Conservation (phyloP, 768 basidiomycete genomes). For the Pleurotus djamor region DNA sequence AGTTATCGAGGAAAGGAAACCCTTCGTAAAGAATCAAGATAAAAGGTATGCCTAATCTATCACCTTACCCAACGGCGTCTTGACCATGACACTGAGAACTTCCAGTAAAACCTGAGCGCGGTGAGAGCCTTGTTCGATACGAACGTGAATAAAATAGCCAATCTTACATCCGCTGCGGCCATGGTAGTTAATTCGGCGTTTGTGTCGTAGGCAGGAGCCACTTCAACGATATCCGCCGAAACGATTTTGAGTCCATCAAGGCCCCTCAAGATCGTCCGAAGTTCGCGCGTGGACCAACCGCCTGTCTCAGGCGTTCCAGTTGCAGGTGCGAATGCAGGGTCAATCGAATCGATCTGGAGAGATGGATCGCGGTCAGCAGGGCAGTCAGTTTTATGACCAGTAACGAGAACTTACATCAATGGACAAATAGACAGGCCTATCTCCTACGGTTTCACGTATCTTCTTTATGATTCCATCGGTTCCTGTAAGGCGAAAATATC, state of each 20-base stretch:
- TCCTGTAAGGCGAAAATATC: slow-evolving; percentile 32
- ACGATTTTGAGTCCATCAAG: slow-evolving; percentile 75
- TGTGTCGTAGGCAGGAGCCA: slow-evolving; percentile 77
- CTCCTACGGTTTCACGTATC: slow-evolving; percentile 77
- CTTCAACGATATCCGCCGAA: slow-evolving; percentile 83
- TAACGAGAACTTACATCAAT: slow-evolving; percentile 55
- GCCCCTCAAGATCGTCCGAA: slow-evolving; percentile 74
- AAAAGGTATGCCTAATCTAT: not conserved
- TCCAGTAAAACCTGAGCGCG: slow-evolving; percentile 61
- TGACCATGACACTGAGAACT: slow-evolving; percentile 76
- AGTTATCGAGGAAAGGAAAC: not conserved
- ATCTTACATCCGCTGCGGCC: slow-evolving; percentile 39
- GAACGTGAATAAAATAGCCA: too few species aligned
- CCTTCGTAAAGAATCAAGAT: not conserved
- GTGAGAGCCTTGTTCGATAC: too few species aligned
- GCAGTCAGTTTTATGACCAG: not conserved
- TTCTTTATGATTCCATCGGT: slow-evolving; percentile 76
- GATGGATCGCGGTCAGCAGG: not conserved
- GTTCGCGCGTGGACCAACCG: slow-evolving; percentile 81
- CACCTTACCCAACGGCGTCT: slow-evolving; percentile 72
- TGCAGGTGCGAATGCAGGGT: slow-evolving; percentile 80
- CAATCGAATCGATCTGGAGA: slow-evolving; percentile 70
- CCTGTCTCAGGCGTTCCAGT: slow-evolving; percentile 87
- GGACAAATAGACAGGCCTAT: slow-evolving; percentile 73
- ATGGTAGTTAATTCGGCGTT: slow-evolving; percentile 32